Evolutionary conservation across 2,329 filamentous ascomycete species (phyloP).

Genomic region (Pyricularia grisea): DNA sequence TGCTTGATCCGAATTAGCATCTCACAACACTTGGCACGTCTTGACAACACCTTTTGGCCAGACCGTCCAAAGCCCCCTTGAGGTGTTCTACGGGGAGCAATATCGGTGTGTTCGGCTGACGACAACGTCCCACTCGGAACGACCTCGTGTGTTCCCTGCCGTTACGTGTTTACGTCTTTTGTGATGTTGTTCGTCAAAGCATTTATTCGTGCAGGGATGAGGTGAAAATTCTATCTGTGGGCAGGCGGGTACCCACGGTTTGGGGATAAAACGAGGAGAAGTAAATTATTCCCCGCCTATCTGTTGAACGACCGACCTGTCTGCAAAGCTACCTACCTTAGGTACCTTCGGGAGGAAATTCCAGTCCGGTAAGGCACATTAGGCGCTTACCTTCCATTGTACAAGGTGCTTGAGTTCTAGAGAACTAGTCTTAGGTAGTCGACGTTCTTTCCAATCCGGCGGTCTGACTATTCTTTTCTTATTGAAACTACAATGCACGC

Average conservation of each 20-base stretch:
- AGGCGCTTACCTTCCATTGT: too few relatives aligned
- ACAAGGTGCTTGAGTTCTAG: too few relatives aligned
- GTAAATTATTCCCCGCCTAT: neutral
- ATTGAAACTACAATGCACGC: neutral
- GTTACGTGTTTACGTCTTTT: neutral
- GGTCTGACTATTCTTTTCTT: neutral
- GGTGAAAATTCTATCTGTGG: neutral
- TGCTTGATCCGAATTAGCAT: neutral
- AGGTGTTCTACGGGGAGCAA: neutral
- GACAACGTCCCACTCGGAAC: too few relatives aligned
- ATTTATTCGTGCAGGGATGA: neutral
- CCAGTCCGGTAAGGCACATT: too few relatives aligned
- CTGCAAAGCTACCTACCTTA: neutral
- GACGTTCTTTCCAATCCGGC: neutral
- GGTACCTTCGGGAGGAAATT: too few relatives aligned
- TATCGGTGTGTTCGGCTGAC: neutral
- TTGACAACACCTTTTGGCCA: neutral
- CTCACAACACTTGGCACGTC: neutral
- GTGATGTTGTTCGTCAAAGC: neutral
- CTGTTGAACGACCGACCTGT: neutral
- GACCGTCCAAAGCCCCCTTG: too few relatives aligned
- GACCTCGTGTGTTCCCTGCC: neutral
- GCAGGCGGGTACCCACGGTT: neutral
- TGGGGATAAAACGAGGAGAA: neutral
- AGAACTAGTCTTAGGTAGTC: too few relatives aligned